Conservation (phyloP, 164 flowering plant genomes). For the Brasenia schreberi region DNA sequence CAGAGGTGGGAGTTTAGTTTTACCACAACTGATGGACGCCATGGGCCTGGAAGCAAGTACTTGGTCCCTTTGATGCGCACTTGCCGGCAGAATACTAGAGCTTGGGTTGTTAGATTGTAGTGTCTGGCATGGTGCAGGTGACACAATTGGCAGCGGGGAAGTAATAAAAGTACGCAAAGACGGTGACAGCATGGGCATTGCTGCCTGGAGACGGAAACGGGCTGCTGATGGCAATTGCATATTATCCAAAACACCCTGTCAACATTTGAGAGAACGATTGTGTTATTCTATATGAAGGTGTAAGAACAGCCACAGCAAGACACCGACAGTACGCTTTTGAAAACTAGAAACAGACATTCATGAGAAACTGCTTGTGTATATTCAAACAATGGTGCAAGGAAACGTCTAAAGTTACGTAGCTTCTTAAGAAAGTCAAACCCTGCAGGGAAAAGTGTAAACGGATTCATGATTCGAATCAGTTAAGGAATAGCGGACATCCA, state of each 20-base stretch:
- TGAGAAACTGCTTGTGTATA: no score
- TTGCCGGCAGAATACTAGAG: slow-evolving; percentile 10
- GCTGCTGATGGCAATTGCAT: slow-evolving; percentile 77
- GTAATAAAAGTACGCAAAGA: slow-evolving; percentile 32
- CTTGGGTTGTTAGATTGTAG: slow-evolving; percentile 33
- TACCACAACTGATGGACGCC: slow-evolving; percentile 17
- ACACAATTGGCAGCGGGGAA: slow-evolving; percentile 61
- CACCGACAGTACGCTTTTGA: no score
- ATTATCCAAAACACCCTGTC: slow-evolving; percentile 77
- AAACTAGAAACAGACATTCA: no score
- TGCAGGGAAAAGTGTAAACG: background rate
- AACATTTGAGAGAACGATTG: background rate
- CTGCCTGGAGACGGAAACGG: slow-evolving; percentile 84
- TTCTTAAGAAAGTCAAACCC: background rate
- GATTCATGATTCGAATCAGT: background rate
- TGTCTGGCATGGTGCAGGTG: slow-evolving; percentile 31
- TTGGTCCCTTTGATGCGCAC: background rate
- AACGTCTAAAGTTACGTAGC: no score
- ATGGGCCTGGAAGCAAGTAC: background rate
- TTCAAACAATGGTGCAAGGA: no score
- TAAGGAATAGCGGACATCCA: background rate
- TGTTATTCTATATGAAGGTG: background rate
- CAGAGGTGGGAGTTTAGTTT: slow-evolving; percentile 28
- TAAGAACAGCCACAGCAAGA: no score
- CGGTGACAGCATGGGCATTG: slow-evolving; percentile 69